A percentile compares a stretch with the other conserved stretches of the same genome.
Evolutionary conservation across 1,284 basidiomycete genomes (phyloP).

Genomic region (Pseudozyma pruni): DNA sequence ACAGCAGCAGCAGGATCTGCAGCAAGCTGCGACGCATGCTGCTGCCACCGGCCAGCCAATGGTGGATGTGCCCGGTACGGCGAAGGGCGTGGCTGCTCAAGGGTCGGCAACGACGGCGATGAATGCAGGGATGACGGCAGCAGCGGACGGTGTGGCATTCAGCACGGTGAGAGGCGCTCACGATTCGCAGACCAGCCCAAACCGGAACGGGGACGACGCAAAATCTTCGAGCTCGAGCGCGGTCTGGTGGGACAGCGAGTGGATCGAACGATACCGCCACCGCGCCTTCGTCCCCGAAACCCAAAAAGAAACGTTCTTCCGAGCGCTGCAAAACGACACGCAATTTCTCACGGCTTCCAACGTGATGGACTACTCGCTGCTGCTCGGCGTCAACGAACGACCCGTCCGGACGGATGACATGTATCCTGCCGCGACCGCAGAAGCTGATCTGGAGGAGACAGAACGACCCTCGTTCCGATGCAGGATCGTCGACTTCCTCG

Average conservation of each 20-base stretch:
- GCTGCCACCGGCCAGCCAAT: conserved; percentile 18
- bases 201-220: conserved; percentile 3
- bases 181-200: conserved; percentile 9
- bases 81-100: conserved; percentile 16
- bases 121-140: conserved; percentile 22
- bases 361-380: conserved; percentile 64
- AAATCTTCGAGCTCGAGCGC: conserved; percentile 25
- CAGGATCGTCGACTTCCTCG: conserved; percentile 60
- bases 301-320: conserved; percentile 50
- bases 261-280: conserved; percentile 45
- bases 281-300: conserved; percentile 54
- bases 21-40: conserved; percentile 19
- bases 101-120: conserved; percentile 22
- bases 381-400: conserved; percentile 56
- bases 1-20: conserved; percentile 37
- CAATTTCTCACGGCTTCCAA: conserved; percentile 57
- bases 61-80: conserved; percentile 32
- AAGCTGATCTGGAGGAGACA: conserved; percentile 9
- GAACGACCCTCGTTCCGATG: conserved; percentile 44
- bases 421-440: conserved; percentile 30
- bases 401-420: conserved; percentile 36
- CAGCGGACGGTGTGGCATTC: neutral
- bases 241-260: conserved; percentile 56
- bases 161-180: neutral
- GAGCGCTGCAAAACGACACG: conserved; percentile 57